These are phyloP conservation scores for Xerocomellus chrysenteron DNA, from an alignment of 768 basidiomycete genomes.

Conservation along the genomic window DNA sequence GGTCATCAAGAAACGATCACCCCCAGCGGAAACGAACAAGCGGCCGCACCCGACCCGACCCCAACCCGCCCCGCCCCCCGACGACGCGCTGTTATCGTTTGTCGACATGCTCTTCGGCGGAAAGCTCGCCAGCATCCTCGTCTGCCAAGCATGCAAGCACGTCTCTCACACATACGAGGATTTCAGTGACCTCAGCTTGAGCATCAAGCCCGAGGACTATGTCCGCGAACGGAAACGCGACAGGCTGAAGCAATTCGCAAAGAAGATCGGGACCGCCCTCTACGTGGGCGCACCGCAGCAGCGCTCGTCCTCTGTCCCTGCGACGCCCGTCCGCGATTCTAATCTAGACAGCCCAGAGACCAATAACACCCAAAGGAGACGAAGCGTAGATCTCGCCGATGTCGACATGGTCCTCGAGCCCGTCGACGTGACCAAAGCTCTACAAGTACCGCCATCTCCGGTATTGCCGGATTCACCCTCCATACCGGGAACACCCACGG, in stretches of 20 bases:
- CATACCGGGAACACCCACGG: constrained; percentile 16
- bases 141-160: constrained; percentile 93
- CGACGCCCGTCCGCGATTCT: constrained; percentile 34
- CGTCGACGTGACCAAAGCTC: background rate
- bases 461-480: constrained; percentile 10
- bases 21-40: constrained; percentile 40
- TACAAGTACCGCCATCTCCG: constrained; percentile 2
- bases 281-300: constrained; percentile 33
- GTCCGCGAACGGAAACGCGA: constrained; percentile 73
- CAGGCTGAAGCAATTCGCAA: constrained; percentile 70
- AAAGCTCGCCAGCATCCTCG: constrained; percentile 83
- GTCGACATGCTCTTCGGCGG: constrained; percentile 92
- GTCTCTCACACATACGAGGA: constrained; percentile 80
- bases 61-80: constrained; percentile 20
- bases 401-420: constrained; percentile 33
- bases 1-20: constrained; percentile 71
- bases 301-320: constrained; percentile 61
- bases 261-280: constrained; percentile 44
- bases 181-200: constrained; percentile 90
- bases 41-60: constrained; percentile 2
- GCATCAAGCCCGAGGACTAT: constrained; percentile 83
- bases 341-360: constrained; percentile 32
- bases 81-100: constrained; percentile 64
- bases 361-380: constrained; percentile 28
- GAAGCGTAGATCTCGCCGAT: constrained; percentile 33